These are phyloP conservation scores for Gelatoporia subvermispora DNA, from an alignment of 768 basidiomycete genomes.

Conservation along the genomic window DNA sequence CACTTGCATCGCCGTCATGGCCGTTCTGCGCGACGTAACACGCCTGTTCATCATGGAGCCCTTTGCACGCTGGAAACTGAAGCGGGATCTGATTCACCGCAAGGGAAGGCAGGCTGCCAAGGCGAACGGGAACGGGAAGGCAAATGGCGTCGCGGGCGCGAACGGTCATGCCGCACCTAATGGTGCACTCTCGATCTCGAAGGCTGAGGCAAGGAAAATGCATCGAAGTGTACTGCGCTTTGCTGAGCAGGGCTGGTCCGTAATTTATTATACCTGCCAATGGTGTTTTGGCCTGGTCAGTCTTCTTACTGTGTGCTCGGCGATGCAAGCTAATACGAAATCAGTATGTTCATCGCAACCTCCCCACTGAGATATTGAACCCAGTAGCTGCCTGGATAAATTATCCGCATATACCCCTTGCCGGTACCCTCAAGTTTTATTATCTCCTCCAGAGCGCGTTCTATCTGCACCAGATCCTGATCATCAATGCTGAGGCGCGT, in stretches of 20 bases:
- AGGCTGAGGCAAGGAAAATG: constrained; percentile 53
- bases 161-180: constrained; percentile 27
- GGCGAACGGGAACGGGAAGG: constrained; percentile 22
- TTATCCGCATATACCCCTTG: constrained; percentile 80
- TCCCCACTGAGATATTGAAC: constrained; percentile 62
- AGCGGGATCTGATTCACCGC: constrained; percentile 38
- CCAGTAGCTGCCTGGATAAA: constrained; percentile 67
- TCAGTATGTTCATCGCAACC: constrained; percentile 75
- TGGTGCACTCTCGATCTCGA: constrained; percentile 17
- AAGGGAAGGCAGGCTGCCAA: constrained; percentile 16
- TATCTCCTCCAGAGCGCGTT: constrained; percentile 84
- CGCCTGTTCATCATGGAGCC: constrained; percentile 76
- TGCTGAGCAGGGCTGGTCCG: constrained; percentile 92
- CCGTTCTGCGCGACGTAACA: constrained; percentile 73
- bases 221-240: constrained; percentile 79
- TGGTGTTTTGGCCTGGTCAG: constrained; percentile 81
- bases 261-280: constrained; percentile 72
- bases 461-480: constrained; percentile 87
- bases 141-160: constrained; percentile 30
- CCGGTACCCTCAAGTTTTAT: constrained; percentile 84
- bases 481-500: constrained; percentile 88
- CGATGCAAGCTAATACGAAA: not conserved
- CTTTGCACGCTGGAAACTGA: constrained; percentile 73
- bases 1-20: constrained; percentile 82
- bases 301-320: constrained; percentile 21